phyloP scores from a whole-genome alignment of 306 rosid species.

The Vigna mungo region DNA sequence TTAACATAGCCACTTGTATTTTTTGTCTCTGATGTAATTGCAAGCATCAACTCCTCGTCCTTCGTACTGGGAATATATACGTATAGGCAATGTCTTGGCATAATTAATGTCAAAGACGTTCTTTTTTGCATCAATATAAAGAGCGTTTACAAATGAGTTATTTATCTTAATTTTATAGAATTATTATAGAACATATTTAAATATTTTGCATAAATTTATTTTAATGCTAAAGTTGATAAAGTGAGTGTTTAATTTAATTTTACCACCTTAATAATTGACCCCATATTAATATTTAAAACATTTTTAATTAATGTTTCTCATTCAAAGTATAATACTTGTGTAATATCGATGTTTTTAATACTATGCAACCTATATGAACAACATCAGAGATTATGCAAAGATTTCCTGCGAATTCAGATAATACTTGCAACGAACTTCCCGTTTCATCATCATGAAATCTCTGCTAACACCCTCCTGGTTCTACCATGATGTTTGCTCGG shows the following conservation, averaged over 20 bases:
- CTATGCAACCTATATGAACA: too few relatives aligned
- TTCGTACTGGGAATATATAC: conserved; percentile 31
- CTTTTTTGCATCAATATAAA: conserved; percentile 1
- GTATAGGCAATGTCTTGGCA: conserved; percentile 15
- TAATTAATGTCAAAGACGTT: neutral
- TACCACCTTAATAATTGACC: too few relatives aligned
- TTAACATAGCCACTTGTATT: conserved; percentile 34
- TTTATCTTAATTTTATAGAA: too few relatives aligned
- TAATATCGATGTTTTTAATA: too few relatives aligned
- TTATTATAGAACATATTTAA: too few relatives aligned
- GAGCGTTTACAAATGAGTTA: too few relatives aligned
- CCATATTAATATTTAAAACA: too few relatives aligned
- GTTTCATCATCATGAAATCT: neutral
- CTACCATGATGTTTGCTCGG: neutral
- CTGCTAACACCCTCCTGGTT: neutral
- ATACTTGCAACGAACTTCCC: neutral
- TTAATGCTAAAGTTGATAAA: too few relatives aligned
- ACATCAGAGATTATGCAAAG: neutral
- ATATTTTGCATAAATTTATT: too few relatives aligned
- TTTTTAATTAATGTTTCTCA: too few relatives aligned
- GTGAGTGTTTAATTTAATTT: too few relatives aligned
- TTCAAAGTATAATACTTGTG: too few relatives aligned
- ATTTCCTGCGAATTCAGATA: neutral
- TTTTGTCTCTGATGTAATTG: conserved; percentile 37
- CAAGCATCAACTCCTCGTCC: conserved; percentile 28